Evolutionary conservation across 345 rosid genomes (phyloP), one percentile per base, ranked within the genome.

Genomic region (Gossypium ekmanianum): DNA sequence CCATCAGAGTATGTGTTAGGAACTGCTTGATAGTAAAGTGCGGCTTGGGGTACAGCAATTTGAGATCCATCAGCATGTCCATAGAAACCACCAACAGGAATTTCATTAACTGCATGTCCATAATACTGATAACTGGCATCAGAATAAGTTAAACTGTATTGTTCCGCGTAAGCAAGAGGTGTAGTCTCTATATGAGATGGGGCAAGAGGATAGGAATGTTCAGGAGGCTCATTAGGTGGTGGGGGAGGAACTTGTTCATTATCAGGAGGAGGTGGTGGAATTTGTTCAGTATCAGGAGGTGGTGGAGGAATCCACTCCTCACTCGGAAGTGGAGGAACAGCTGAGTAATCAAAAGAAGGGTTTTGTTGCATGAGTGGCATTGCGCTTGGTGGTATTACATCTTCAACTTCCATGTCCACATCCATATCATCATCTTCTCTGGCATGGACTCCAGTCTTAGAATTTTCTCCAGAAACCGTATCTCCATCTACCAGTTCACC

Each of bases 331-430:
- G 85, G 91, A 17, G 87, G 97, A 80, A 88, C 74, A 77, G 81
- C 54, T 50, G 68, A 76, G 29, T 67, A 80, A 67, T 82, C 80
- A 17, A 79, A 72, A 76, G 81, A 81, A 73, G 51, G 85, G 77
- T 79, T 83, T 73, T 84, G 22, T 58, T 81, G 82, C 75, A 61
- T 63, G 13, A 26, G 41, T 39, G 75, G 61, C 22, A 71, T 54
- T 57, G 67, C 71, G 50, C 76, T 77, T 8, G 71, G 51, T 65
- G 88, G 83, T 61, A 61, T 79, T 75, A 79, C 79, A 62, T 93
- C 96, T 74, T 95, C 98, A 83, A 93, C 93, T 81, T 95, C 98
- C 98, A 95, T 93, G 83, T 95, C 98, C 70, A 95, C 92, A 78
- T 93, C 98, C 98, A 91, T 93, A 78, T 93, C 98, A 83, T 86